Conservation (phyloP, 1,284 basidiomycete genomes). For the Wallemia hederae region DNA sequence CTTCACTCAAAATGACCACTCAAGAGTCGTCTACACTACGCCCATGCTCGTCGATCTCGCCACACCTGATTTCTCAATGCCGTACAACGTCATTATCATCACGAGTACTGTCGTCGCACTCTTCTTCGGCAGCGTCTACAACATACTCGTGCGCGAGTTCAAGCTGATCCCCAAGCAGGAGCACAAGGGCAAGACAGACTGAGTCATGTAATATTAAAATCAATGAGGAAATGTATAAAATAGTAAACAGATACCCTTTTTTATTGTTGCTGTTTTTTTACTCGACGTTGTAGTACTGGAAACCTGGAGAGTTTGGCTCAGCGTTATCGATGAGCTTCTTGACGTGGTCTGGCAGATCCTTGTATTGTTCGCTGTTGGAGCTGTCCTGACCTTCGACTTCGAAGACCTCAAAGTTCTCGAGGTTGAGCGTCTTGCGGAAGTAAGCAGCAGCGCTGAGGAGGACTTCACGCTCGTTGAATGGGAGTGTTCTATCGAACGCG, state of each 20-base stretch:
- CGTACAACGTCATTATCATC: slow-evolving; percentile 96
- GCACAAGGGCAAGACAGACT: neutral
- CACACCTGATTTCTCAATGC: slow-evolving; percentile 96
- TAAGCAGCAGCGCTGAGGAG: slow-evolving; percentile 25
- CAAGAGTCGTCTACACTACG: slow-evolving; percentile 39
- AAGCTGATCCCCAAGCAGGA: slow-evolving; percentile 18
- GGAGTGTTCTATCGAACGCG: slow-evolving; percentile 61
- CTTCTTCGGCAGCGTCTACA: slow-evolving; percentile 76
- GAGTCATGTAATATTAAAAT: neutral
- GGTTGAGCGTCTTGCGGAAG: slow-evolving; percentile 49
- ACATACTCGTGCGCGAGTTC: slow-evolving; percentile 51
- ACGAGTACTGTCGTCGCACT: slow-evolving; percentile 68
- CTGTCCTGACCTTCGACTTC: slow-evolving; percentile 35
- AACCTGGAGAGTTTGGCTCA: slow-evolving; percentile 60
- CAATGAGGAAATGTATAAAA: neutral
- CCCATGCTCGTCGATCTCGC: slow-evolving; percentile 63
- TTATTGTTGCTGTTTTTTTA: too few species aligned
- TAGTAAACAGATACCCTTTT: neutral
- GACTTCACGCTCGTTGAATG: slow-evolving; percentile 60
- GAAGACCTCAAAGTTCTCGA: slow-evolving; percentile 39
- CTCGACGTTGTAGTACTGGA: slow-evolving; percentile 39
- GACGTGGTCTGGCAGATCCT: slow-evolving; percentile 26
- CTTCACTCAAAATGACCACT: neutral
- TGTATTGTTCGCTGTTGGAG: slow-evolving; percentile 21
- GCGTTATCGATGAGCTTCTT: slow-evolving; percentile 44